A percentile compares a stretch with the other conserved stretches of the same genome.
Evolutionary conservation across 495 filamentous ascomycete species (phyloP).

Genomic region (Cercophora sp.): DNA sequence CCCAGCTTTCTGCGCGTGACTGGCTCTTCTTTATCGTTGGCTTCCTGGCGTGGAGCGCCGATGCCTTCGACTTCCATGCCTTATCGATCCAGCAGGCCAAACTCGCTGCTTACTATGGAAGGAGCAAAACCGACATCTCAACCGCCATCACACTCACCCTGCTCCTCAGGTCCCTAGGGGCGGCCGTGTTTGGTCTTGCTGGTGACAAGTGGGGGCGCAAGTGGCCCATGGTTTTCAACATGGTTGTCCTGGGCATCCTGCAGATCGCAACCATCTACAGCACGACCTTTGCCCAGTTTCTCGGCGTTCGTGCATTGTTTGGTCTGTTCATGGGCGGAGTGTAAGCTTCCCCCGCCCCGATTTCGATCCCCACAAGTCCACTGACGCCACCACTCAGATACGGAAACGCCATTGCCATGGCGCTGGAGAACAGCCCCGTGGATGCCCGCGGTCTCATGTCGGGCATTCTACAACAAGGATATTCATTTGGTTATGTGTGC

Average conservation of each 20-base stretch:
- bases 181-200: slow-evolving; percentile 65
- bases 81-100: slow-evolving; percentile 68
- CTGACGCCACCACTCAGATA: slow-evolving; percentile 36
- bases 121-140: slow-evolving; percentile 62
- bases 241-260: slow-evolving; percentile 58
- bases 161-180: slow-evolving; percentile 66
- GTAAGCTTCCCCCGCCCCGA: slow-evolving; percentile 5
- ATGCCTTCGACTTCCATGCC: slow-evolving; percentile 76
- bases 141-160: slow-evolving; percentile 73
- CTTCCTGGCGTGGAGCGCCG: slow-evolving; percentile 61
- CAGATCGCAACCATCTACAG: slow-evolving; percentile 73
- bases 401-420: slow-evolving; percentile 78
- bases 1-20: slow-evolving; percentile 48
- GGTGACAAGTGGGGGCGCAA: slow-evolving; percentile 75
- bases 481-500: slow-evolving; percentile 69
- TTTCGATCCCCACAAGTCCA: neutral
- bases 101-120: slow-evolving; percentile 61
- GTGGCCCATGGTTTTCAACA: slow-evolving; percentile 74
- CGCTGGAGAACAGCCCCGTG: slow-evolving; percentile 68
- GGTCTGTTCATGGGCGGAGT: slow-evolving; percentile 83
- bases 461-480: slow-evolving; percentile 74
- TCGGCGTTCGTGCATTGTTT: slow-evolving; percentile 66
- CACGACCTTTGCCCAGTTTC: slow-evolving; percentile 60
- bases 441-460: slow-evolving; percentile 71
- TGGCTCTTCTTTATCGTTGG: slow-evolving; percentile 66